Evolutionary conservation across 441 rosid genomes (phyloP), one percentile per base, ranked within the genome.

Genomic region (Gossypium trilobum): DNA sequence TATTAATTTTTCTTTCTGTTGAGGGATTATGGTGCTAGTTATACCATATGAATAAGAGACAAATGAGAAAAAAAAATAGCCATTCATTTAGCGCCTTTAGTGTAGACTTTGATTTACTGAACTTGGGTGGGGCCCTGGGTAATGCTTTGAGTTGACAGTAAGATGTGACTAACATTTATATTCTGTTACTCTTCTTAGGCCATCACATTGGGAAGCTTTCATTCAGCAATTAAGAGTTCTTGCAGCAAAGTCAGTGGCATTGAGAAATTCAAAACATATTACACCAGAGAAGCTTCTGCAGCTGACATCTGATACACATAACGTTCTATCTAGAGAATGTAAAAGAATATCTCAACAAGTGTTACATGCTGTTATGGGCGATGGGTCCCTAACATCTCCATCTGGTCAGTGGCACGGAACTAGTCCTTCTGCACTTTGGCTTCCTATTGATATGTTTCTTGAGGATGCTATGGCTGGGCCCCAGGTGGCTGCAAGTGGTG

Each of bases 371-470:
- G 81, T 79, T 73, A 72, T 81, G 74, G 82, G 87, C 69, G 78
- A 85, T 71, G 81, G 88, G 73, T 89, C 89, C 74, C 82, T 84
- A 19, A 78, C 85, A 79, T 82, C 90, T 59, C 82, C 85, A 36
- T 85, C 83, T 79, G 83, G 92, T 82, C 96, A 87, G 73, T 88
- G 87, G 76, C 88, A 80, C 78, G 90, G 93, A 71, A 81, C 86
- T 72, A 86, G 86, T 81, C 87, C 71, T 69, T 87, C 96, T 81
- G 85, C 83, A 65, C 86, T 85, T 75, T 95, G 96, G 97, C 90
- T 95, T 77, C 96, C 99, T 76, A 84, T 95, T 82, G 99, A 95
- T 85, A 83, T 95, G 77, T 90, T 91, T 82, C 88, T 95, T 39
- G 97, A 92, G 82, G 92, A 93, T 82, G 86, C 88, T 69, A 89